Conservation (phyloP, 345 rosid species). For the Linum usitatissimum region DNA sequence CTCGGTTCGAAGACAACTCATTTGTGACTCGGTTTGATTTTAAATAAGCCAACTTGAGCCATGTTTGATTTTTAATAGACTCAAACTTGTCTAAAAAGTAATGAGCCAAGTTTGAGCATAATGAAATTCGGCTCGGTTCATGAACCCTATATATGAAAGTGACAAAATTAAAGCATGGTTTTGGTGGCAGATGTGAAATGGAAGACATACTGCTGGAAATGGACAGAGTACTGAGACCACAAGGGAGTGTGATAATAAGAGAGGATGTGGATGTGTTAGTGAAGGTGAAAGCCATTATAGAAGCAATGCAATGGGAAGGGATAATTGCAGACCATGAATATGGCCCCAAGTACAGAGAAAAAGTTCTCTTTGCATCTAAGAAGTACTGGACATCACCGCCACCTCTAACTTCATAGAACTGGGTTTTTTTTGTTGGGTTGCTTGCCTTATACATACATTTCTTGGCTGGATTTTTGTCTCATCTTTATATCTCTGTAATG, state of each 20-base stretch:
- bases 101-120: neutral
- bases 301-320: slow-evolving; percentile 70
- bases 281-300: slow-evolving; percentile 45
- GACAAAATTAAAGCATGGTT: neutral
- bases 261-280: slow-evolving; percentile 75
- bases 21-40: too few relatives aligned
- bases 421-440: neutral
- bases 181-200: slow-evolving; percentile 53
- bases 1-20: too few relatives aligned
- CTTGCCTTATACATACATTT: too few relatives aligned
- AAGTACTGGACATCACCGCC: slow-evolving; percentile 56
- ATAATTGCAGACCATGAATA: slow-evolving; percentile 72
- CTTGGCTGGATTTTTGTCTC: too few relatives aligned
- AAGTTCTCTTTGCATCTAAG: slow-evolving; percentile 69
- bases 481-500: too few relatives aligned
- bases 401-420: neutral
- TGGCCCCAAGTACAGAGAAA: slow-evolving; percentile 62
- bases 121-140: too few relatives aligned
- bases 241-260: slow-evolving; percentile 68
- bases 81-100: neutral
- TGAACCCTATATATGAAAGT: neutral
- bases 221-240: slow-evolving; percentile 81
- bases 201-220: slow-evolving; percentile 69
- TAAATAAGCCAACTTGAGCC: too few relatives aligned
- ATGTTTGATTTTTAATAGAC: too few relatives aligned